A percentile compares a stretch with the other conserved stretches of the same genome.
Conservation (phyloP, 108 stramenopile genomes). For the Skeletonema marinoi region DNA sequence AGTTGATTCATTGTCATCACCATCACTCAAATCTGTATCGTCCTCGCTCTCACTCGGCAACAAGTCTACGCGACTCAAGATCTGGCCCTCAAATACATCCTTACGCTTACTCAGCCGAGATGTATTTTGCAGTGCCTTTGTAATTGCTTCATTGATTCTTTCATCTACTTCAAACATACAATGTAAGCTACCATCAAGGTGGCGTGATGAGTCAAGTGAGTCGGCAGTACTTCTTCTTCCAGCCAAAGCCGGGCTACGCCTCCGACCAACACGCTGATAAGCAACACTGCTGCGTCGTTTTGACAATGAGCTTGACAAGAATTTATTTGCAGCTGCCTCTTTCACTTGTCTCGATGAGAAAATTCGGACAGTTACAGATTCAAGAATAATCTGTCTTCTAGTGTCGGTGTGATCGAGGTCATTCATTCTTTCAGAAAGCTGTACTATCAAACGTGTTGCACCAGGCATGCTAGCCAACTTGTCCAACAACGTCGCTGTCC, state of each 20-base stretch:
- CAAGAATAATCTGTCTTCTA: background rate
- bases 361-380: background rate
- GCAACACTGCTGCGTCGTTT: background rate
- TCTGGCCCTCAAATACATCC: no score
- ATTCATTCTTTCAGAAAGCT: conserved; percentile 4
- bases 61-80: no score
- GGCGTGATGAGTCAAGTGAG: background rate
- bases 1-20: background rate
- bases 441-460: background rate
- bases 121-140: no score
- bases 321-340: conserved; percentile 3
- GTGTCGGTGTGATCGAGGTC: background rate
- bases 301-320: conserved; percentile 6
- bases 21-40: background rate
- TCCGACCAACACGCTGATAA: background rate
- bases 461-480: background rate
- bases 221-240: no score
- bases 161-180: background rate
- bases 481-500: conserved; percentile 1
- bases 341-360: conserved; percentile 2
- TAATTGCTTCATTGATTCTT: background rate
- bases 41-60: background rate
- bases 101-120: no score
- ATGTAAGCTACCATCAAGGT: background rate
- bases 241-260: no score